These are phyloP conservation scores for Piloderma croceum DNA, from an alignment of 768 basidiomycete species.

Conservation along the genomic window DNA sequence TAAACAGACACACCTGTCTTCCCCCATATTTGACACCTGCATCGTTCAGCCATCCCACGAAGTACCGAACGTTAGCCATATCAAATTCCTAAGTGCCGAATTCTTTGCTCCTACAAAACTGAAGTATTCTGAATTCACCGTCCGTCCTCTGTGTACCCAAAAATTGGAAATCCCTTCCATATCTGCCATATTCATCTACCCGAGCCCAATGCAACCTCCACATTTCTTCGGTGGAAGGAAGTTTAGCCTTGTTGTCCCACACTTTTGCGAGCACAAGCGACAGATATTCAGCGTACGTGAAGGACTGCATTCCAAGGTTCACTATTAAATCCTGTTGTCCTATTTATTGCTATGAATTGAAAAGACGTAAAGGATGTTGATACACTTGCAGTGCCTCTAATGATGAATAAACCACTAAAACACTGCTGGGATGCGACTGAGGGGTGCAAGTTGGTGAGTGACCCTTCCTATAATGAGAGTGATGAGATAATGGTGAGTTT, in stretches of 20 bases:
- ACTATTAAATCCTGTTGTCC: too few relatives aligned
- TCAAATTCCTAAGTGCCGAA: too few relatives aligned
- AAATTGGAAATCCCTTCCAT: slow-evolving; percentile 33
- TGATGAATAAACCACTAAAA: too few relatives aligned
- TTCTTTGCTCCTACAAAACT: too few relatives aligned
- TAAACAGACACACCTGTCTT: slow-evolving; percentile 31
- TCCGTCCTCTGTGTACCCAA: slow-evolving; percentile 26
- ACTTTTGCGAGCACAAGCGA: slow-evolving; percentile 34
- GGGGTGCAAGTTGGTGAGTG: too few relatives aligned
- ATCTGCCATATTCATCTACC: slow-evolving; percentile 29
- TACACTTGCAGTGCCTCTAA: too few relatives aligned
- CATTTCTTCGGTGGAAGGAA: slow-evolving; percentile 26
- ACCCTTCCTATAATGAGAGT: too few relatives aligned
- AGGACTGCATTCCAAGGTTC: slow-evolving; percentile 36
- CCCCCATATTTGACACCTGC: slow-evolving; percentile 36
- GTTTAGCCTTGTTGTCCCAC: slow-evolving; percentile 31
- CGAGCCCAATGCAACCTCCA: slow-evolving; percentile 30
- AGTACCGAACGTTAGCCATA: slow-evolving; percentile 14
- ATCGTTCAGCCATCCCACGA: slow-evolving; percentile 35
- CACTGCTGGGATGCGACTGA: too few relatives aligned
- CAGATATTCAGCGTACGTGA: slow-evolving; percentile 33
- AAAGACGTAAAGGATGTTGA: too few relatives aligned
- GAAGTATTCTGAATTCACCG: too few relatives aligned
- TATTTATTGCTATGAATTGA: too few relatives aligned
- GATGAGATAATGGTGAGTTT: too few relatives aligned